Evolutionary conservation across 306 rosid species (phyloP).

Genomic region (Lagenaria siceraria): DNA sequence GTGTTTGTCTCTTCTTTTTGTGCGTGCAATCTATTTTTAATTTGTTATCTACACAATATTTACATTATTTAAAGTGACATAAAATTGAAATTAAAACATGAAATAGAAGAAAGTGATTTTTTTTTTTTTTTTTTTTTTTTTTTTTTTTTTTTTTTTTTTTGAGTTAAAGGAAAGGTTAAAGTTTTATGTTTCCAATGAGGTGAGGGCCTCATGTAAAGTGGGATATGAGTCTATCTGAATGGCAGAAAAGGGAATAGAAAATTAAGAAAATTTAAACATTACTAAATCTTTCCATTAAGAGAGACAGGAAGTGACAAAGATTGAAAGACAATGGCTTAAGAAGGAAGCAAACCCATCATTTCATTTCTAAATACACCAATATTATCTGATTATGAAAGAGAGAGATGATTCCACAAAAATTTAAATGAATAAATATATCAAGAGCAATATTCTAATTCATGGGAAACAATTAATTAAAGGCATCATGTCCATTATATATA

Average conservation of each 20-base stretch:
- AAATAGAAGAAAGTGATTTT: background rate
- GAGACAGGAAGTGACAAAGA: slow-evolving; percentile 24
- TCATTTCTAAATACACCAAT: slow-evolving; percentile 28
- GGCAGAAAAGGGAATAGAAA: background rate
- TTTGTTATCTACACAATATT: no score
- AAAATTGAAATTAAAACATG: no score
- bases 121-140: background rate
- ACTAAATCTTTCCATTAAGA: slow-evolving; percentile 15
- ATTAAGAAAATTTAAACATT: background rate
- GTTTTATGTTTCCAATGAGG: background rate
- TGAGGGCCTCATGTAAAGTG: background rate
- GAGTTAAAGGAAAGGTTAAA: background rate
- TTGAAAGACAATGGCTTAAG: slow-evolving; percentile 53
- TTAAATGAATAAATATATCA: background rate
- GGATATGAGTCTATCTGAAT: background rate
- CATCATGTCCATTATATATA: no score
- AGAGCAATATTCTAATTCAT: background rate
- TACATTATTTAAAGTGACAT: no score
- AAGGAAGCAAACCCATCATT: slow-evolving; percentile 60
- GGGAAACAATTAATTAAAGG: background rate
- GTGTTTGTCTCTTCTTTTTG: no score
- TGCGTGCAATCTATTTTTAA: no score
- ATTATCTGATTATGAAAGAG: slow-evolving; percentile 29
- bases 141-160: background rate
- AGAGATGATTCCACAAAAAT: slow-evolving; percentile 20